Conservation (phyloP, 2,329 filamentous ascomycete genomes). For the Trichoderma koningii region DNA sequence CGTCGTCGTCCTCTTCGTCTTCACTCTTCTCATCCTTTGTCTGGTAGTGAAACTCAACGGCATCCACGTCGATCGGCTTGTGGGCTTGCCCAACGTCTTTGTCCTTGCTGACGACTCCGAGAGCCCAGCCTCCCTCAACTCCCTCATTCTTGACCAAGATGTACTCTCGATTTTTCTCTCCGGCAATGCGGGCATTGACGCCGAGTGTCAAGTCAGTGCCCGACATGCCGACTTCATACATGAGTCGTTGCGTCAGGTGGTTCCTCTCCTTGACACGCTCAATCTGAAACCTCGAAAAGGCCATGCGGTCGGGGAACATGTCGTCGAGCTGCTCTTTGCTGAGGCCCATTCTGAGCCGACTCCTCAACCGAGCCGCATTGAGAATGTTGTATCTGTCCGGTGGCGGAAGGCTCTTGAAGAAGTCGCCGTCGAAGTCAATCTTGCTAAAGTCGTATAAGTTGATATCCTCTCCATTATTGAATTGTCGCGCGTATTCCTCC, state of each 20-base stretch:
- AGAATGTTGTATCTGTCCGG: slow-evolving; percentile 96
- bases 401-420: slow-evolving; percentile 87
- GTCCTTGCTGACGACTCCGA: slow-evolving; percentile 87
- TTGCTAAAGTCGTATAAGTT: slow-evolving; percentile 95
- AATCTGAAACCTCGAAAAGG: slow-evolving; percentile 94
- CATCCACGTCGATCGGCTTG: slow-evolving; percentile 91
- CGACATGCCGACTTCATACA: slow-evolving; percentile 91
- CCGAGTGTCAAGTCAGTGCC: slow-evolving; percentile 70
- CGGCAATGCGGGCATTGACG: slow-evolving; percentile 67
- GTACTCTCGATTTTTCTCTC: slow-evolving; percentile 90
- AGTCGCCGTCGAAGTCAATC: slow-evolving; percentile 95
- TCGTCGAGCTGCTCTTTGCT: slow-evolving; percentile 93
- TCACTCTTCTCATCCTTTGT: slow-evolving; percentile 62
- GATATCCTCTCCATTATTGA: slow-evolving; percentile 89
- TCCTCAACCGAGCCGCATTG: slow-evolving; percentile 87
- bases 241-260: slow-evolving; percentile 88
- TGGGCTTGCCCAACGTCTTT: slow-evolving; percentile 77
- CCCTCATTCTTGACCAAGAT: slow-evolving; percentile 95
- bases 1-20: slow-evolving; percentile 74
- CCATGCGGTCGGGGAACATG: slow-evolving; percentile 98
- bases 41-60: slow-evolving; percentile 58
- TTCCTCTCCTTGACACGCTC: slow-evolving; percentile 91
- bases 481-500: slow-evolving; percentile 90
- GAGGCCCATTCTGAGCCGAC: slow-evolving; percentile 88
- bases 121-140: slow-evolving; percentile 91